phyloP scores from a whole-genome alignment of 345 rosid genomes.

The Microthlaspi erraticum region DNA sequence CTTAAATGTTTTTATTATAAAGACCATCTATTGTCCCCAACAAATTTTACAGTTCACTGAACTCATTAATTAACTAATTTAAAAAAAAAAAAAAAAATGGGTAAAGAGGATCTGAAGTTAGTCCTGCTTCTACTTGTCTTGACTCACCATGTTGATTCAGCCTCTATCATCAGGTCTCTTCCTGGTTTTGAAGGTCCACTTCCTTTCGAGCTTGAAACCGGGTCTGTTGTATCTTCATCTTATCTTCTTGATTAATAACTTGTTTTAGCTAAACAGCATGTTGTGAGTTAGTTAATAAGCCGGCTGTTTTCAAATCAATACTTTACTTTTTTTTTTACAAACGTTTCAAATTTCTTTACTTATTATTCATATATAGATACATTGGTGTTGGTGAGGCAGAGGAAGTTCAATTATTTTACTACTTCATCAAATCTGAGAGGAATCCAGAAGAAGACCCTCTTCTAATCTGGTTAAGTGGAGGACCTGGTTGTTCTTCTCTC shows the following conservation, averaged over 20 bases:
- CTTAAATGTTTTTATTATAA: too few species aligned
- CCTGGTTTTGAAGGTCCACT: background rate
- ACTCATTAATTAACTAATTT: background rate
- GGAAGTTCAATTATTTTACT: constrained; percentile 59
- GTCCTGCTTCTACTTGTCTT: background rate
- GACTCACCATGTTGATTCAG: background rate
- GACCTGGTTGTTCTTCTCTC: constrained; percentile 69
- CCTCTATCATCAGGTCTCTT: background rate
- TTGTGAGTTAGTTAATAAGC: background rate
- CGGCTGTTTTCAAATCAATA: too few species aligned
- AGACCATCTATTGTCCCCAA: background rate
- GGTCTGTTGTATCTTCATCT: background rate
- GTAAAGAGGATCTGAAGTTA: background rate
- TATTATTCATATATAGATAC: constrained; percentile 7
- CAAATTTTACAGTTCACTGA: background rate
- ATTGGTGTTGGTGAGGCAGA: constrained; percentile 4
- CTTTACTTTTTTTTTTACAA: too few species aligned
- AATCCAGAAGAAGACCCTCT: constrained; percentile 58
- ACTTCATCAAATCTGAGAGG: constrained; percentile 63
- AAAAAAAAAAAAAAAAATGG: background rate
- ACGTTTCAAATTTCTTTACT: too few species aligned
- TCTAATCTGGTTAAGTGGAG: constrained; percentile 73
- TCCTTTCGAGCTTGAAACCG: background rate
- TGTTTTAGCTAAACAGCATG: background rate
- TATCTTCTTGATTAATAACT: too few species aligned